Evolutionary conservation across 345 rosid genomes (phyloP), one percentile per base, ranked within the genome.

Genomic region (Trapa bicornis): DNA sequence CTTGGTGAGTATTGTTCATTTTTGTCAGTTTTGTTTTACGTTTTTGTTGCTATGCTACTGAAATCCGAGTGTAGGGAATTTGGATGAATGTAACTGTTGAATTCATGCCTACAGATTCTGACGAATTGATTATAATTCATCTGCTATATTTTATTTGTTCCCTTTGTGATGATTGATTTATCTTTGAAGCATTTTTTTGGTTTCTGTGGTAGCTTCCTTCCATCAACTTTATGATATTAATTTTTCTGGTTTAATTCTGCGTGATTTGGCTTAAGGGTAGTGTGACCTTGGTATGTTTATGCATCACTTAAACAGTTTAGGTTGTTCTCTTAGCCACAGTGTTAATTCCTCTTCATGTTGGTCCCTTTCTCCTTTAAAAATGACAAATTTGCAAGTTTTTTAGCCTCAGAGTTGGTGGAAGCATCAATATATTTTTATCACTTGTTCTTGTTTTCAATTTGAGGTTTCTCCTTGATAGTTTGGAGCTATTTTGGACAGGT

Each of bases 401-500:
- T 58, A 33, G 60, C 4, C 60, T 35, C 5, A n/a, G 6, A 54
- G 22, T 17, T 17, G 33, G 60, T 54, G 12, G 60, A 50, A n/a
- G 60, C 60, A 22, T 54, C 33, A n/a, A n/a, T 54, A 29, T 22
- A 17, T 17, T 54, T 54, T 35, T 58, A 15, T 58, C 37, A 60
- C 5, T 61, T 61, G 17, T 38, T 67, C 43, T 41, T 56, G 45
- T 58, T 65, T 47, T 52, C 62, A 10, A 22, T 56, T 32, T 32
- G 39, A 56, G 76, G 83, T 83, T 77, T 81, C 88, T 72, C 78
- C 80, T 92, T 87, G 95, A 85, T 89, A 69, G 83, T 76, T 80
- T 77, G 70, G 78, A 74, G 80, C 82, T 83, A 78, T 81, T 78
- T 80, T 84, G 66, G 71, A 73, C 96, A 89, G 96, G 96, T 85